These are phyloP conservation scores for Leccinum barrowsii DNA, from an alignment of 768 basidiomycete genomes.

Conservation along the genomic window DNA sequence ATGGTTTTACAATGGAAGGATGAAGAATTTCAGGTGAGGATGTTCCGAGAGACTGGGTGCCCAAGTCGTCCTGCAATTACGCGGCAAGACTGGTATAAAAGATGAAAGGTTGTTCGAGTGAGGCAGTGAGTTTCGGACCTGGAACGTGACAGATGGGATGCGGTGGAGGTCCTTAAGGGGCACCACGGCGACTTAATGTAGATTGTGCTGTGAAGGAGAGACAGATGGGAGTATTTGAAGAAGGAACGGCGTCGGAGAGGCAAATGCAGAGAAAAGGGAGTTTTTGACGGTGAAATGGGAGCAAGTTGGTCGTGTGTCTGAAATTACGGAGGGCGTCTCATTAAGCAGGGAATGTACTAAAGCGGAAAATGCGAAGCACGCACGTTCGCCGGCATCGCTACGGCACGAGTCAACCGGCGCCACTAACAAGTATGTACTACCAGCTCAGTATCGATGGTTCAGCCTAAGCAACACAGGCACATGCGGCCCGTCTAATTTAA, in stretches of 20 bases:
- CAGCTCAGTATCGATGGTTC: conserved; percentile 4
- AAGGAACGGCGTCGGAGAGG: conserved; percentile 6
- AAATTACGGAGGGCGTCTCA: conserved; percentile 29
- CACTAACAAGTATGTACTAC: conserved; percentile 1
- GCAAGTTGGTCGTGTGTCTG: conserved; percentile 36
- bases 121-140: conserved; percentile 10
- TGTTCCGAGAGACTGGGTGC: neutral
- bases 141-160: neutral
- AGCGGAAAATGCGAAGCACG: conserved; percentile 28
- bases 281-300: conserved; percentile 21
- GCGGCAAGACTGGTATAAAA: conserved; percentile 1
- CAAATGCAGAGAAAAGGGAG: conserved; percentile 10
- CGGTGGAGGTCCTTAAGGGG: conserved; percentile 13
- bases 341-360: conserved; percentile 20
- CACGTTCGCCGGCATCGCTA: conserved; percentile 37
- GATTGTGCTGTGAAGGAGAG: conserved; percentile 8
- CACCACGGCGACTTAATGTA: conserved; percentile 9
- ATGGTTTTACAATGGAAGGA: conserved; percentile 4
- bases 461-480: conserved; percentile 10
- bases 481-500: conserved; percentile 22
- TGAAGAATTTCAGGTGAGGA: neutral
- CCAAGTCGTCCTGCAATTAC: conserved; percentile 1
- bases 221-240: neutral
- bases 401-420: conserved; percentile 18
- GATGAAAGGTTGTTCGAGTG: conserved; percentile 4